Percentiles rank a stretch among this genome's conserved stretches.
Conservation (phyloP, 148 eudicot genomes). For the Heliamphora exappendiculata region DNA sequence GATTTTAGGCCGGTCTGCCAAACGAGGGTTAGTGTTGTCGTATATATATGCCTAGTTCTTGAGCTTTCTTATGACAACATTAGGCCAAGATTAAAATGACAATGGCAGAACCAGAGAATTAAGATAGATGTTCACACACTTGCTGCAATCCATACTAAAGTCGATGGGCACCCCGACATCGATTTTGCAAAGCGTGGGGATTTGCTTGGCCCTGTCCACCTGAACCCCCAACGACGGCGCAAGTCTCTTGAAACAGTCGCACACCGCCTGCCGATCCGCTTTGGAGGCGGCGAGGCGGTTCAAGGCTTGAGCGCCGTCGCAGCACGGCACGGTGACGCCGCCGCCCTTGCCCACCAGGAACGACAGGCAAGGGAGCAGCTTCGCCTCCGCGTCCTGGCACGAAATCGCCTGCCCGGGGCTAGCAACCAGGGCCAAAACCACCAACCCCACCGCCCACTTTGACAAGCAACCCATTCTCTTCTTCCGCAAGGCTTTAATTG, state of each 20-base stretch:
- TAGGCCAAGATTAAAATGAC: too few relatives aligned
- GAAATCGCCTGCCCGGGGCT: not conserved
- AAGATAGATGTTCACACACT: not conserved
- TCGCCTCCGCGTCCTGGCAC: slow-evolving; percentile 7
- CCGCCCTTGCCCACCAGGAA: slow-evolving; percentile 3
- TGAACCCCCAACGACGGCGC: not conserved
- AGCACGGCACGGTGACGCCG: not conserved
- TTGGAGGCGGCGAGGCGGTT: not conserved
- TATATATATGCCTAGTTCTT: too few relatives aligned
- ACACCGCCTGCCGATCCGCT: not conserved
- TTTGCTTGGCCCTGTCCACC: slow-evolving; percentile 3
- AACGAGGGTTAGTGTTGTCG: too few relatives aligned
- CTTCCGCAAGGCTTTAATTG: not conserved
- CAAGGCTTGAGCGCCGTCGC: slow-evolving; percentile 4
- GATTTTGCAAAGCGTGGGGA: slow-evolving; percentile 15
- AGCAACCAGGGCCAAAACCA: not conserved
- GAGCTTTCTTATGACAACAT: too few relatives aligned
- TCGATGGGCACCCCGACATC: not conserved
- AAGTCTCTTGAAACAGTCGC: slow-evolving; percentile 11
- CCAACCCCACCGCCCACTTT: not conserved
- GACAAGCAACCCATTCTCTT: not conserved
- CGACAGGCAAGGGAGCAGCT: slow-evolving; percentile 4
- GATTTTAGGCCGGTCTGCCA: too few relatives aligned
- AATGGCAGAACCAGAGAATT: too few relatives aligned
- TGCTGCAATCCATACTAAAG: slow-evolving; percentile 7